phyloP scores from a whole-genome alignment of 2,329 filamentous ascomycete species.

The Leptographium procerum region DNA sequence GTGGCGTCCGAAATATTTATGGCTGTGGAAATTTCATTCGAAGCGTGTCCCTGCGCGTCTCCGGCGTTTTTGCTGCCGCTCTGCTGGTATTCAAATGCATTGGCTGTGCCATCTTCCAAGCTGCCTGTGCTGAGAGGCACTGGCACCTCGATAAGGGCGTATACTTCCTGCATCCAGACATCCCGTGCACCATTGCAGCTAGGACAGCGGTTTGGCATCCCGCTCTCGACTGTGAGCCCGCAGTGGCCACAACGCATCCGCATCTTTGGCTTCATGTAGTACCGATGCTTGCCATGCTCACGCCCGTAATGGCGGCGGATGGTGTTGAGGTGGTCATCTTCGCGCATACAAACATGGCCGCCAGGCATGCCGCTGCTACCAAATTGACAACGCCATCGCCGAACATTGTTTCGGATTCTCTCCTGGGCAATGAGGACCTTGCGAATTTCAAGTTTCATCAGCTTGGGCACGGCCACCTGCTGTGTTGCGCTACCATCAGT shows the following conservation, averaged over 20 bases:
- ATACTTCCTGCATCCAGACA: slow-evolving; percentile 11
- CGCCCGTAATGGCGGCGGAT: slow-evolving; percentile 14
- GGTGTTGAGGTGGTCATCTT: slow-evolving; percentile 11
- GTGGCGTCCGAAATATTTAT: background rate
- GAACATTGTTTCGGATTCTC: slow-evolving; percentile 3
- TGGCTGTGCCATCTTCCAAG: background rate
- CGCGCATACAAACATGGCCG: slow-evolving; percentile 9
- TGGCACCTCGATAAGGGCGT: slow-evolving; percentile 8
- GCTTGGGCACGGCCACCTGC: background rate
- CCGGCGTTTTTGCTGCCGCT: no score
- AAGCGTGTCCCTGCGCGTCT: background rate
- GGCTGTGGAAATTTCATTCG: background rate
- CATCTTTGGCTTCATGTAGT: slow-evolving; percentile 4
- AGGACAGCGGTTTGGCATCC: slow-evolving; percentile 3
- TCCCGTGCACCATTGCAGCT: slow-evolving; percentile 1
- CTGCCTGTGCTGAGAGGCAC: background rate
- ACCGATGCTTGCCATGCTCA: slow-evolving; percentile 12
- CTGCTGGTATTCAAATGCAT: background rate
- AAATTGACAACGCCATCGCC: slow-evolving; percentile 12
- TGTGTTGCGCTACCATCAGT: background rate
- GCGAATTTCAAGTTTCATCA: slow-evolving; percentile 8
- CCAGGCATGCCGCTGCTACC: slow-evolving; percentile 3
- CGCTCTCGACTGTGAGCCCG: background rate
- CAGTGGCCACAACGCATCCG: slow-evolving; percentile 8
- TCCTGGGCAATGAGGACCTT: slow-evolving; percentile 8